A percentile compares a stretch with the other conserved stretches of the same genome.
Conservation (phyloP, 768 basidiomycete genomes). For the Chalciporus sphaerocephalus region DNA sequence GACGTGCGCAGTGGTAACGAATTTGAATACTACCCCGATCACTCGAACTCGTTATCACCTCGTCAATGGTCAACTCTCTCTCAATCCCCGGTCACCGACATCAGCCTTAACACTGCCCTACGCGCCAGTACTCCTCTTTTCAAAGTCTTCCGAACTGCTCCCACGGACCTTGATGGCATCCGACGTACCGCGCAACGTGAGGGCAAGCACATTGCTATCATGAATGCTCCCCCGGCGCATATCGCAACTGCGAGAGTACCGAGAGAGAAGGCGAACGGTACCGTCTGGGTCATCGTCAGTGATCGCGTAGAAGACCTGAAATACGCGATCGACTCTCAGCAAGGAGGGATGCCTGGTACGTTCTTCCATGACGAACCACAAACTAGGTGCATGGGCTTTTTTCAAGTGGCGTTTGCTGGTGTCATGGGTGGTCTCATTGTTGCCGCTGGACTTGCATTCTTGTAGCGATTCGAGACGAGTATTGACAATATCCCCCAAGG, state of each 20-base stretch:
- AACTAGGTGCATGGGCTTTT: slow-evolving; percentile 22
- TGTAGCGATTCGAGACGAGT: slow-evolving; percentile 28
- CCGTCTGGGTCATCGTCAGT: slow-evolving; percentile 32
- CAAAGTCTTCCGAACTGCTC: slow-evolving; percentile 32
- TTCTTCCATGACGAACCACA: slow-evolving; percentile 20
- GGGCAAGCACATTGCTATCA: slow-evolving; percentile 30
- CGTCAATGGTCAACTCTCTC: slow-evolving; percentile 27
- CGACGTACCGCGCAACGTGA: slow-evolving; percentile 27
- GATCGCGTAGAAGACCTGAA: slow-evolving; percentile 31
- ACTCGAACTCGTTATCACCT: slow-evolving; percentile 21
- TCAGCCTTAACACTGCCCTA: slow-evolving; percentile 23
- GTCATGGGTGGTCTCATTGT: slow-evolving; percentile 30
- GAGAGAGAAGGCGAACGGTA: slow-evolving; percentile 13
- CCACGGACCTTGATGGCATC: slow-evolving; percentile 24
- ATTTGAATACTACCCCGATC: slow-evolving; percentile 12
- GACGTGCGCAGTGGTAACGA: slow-evolving; percentile 6
- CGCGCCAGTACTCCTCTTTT: slow-evolving; percentile 32
- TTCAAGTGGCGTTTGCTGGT: slow-evolving; percentile 33
- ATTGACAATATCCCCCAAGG: background rate
- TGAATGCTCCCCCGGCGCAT: slow-evolving; percentile 26
- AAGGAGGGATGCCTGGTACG: slow-evolving; percentile 30
- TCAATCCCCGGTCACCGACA: slow-evolving; percentile 22
- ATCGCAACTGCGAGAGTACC: slow-evolving; percentile 18
- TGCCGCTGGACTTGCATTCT: slow-evolving; percentile 27
- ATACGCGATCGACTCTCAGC: slow-evolving; percentile 32